Base-by-base conservation (phyloP, 1,284 basidiomycete genomes). In the Pyrrhoderma noxium region DNA sequence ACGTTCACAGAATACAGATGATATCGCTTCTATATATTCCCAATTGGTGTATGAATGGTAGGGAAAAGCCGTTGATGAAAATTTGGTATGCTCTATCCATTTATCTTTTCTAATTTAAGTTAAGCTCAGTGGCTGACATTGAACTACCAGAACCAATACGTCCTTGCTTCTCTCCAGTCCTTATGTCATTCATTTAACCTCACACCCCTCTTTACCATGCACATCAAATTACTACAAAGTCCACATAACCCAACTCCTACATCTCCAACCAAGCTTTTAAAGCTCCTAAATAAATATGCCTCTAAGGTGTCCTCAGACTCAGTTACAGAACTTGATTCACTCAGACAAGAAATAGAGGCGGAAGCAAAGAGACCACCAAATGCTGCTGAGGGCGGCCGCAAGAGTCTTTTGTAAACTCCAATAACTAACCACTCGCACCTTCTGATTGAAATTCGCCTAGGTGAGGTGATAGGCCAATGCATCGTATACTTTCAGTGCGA, bases 401-500 rank as follows among this genome's bases (percentile, higher is more conserved):
- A 83, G 79, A 3, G 85, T 85, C 70, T 84, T 77, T 63, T 88
- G 85, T 41, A 89, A 69, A 53, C 80, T 83, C 89, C 89, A 91
- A 13, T 90, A 70, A 52, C 89, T 84, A 57, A 97, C 92, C 5
- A 84, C 87, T 65, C 84, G 86, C 60, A 95, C 79, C 13, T 93
- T 80, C 52, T 86, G 80, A 61, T 91, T 88, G 74, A 94, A 88
- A 59, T 90, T 87, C 13, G 79, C 81, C 60, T 92, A 86, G 1
- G 83, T 82, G 55, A 95, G 93, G 65, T 97, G 93, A 64, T 92
- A 82, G 1, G 93, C 93, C 54, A 97, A 77, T 7, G 93, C 93
- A 49, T 89, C 87, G 65, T 95, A 93, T 22, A 83, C 85, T 71
- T 91, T 87, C 60, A 82, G 68, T 1, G 87, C 81, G 49, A 92